Conservation (phyloP, 768 basidiomycete genomes). For the Clitopilus hobsonii region DNA sequence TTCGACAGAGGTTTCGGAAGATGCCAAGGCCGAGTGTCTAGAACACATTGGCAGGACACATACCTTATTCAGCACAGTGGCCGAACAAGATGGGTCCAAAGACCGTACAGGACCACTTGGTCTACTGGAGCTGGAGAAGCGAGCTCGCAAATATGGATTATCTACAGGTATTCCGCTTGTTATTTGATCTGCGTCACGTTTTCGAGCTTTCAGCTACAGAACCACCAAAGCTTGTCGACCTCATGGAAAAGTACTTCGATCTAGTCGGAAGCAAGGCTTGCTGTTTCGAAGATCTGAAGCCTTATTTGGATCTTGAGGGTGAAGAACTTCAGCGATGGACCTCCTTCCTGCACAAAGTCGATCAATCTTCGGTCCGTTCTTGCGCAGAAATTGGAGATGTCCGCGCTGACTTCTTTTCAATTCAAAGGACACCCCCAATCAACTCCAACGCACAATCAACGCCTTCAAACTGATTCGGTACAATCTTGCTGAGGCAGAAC, state of each 20-base stretch:
- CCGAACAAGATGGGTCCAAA: conserved; percentile 57
- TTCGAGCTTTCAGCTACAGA: conserved; percentile 28
- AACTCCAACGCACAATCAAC: conserved; percentile 69
- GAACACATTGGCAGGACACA: conserved; percentile 38
- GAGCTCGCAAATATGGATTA: conserved; percentile 42
- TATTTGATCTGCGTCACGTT: neutral
- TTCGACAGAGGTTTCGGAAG: conserved; percentile 23
- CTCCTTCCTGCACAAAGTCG: conserved; percentile 43
- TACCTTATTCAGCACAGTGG: conserved; percentile 51
- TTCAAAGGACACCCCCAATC: conserved; percentile 42
- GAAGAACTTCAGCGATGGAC: conserved; percentile 48
- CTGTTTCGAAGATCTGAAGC: conserved; percentile 81
- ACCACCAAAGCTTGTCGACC: conserved; percentile 31
- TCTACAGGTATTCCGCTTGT: conserved; percentile 33
- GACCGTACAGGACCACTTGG: conserved; percentile 77
- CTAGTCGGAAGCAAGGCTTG: conserved; percentile 77
- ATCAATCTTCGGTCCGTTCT: conserved; percentile 43
- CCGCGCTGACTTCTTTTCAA: neutral
- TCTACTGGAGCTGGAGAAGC: conserved; percentile 70
- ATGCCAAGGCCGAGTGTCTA: conserved; percentile 29
- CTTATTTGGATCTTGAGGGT: conserved; percentile 51
- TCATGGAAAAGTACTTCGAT: conserved; percentile 66
- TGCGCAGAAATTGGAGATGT: neutral
- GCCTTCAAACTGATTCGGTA: conserved; percentile 70
- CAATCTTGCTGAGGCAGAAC: conserved; percentile 41